Conservation (phyloP, 345 rosid species). For the Rhizophora mangle region DNA sequence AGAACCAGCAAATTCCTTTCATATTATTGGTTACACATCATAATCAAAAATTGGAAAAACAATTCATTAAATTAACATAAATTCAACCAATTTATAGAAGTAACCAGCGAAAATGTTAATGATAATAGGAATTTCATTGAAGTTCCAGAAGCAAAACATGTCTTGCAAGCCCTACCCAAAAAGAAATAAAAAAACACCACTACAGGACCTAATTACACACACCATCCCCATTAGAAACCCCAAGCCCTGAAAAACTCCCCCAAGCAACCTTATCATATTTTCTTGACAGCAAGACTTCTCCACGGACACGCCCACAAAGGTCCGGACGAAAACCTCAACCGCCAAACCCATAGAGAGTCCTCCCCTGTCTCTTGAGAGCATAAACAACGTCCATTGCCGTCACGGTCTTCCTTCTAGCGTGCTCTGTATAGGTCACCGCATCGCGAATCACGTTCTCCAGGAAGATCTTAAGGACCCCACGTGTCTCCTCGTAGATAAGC, state of each 20-base stretch:
- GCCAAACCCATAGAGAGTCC: constrained; percentile 27
- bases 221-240: neutral
- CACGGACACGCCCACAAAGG: neutral
- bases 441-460: constrained; percentile 41
- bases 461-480: constrained; percentile 41
- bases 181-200: neutral
- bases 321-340: neutral
- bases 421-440: constrained; percentile 43
- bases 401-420: constrained; percentile 43
- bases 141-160: too few relatives aligned
- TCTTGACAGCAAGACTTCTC: constrained; percentile 40
- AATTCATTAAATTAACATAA: too few relatives aligned
- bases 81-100: too few relatives aligned
- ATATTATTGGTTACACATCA: too few relatives aligned
- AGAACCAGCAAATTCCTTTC: too few relatives aligned
- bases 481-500: constrained; percentile 41
- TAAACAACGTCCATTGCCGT: constrained; percentile 48
- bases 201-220: constrained; percentile 1
- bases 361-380: constrained; percentile 42
- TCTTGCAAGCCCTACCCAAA: neutral
- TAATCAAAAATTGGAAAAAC: too few relatives aligned
- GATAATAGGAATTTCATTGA: too few relatives aligned
- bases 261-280: neutral
- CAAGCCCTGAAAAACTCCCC: neutral
- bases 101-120: too few relatives aligned